Evolutionary conservation across 2,329 filamentous ascomycete species (phyloP).

Genomic region (Ceratocystiopsis sp.): DNA sequence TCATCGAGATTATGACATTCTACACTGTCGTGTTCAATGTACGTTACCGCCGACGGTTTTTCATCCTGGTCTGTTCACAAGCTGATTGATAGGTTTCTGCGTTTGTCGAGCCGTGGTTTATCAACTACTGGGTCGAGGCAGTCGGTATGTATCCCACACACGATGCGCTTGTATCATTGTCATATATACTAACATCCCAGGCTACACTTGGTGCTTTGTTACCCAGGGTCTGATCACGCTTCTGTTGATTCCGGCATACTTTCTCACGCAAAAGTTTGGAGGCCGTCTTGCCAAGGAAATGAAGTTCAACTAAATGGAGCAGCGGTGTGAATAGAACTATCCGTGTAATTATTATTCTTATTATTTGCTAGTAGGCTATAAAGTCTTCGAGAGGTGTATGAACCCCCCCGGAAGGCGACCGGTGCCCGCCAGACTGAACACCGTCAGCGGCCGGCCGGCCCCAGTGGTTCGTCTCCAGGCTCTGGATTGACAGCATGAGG

Average conservation of each 20-base stretch:
- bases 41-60: neutral
- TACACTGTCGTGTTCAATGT: conserved; percentile 2
- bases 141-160: neutral
- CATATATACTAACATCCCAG: neutral
- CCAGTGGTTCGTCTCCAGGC: neutral
- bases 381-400: neutral
- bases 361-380: neutral
- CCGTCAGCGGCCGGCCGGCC: neutral
- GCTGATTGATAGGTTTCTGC: neutral
- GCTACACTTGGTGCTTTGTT: conserved; percentile 2
- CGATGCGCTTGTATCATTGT: too few relatives aligned
- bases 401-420: neutral
- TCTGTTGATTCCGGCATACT: neutral
- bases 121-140: conserved; percentile 1
- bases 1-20: conserved; percentile 1
- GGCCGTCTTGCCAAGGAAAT: neutral
- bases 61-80: neutral
- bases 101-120: conserved; percentile 2
- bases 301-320: neutral
- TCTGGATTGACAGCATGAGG: neutral
- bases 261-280: neutral
- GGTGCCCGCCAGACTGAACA: neutral
- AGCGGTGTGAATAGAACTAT: too few relatives aligned
- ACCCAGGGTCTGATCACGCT: conserved; percentile 1
- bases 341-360: neutral